Base-by-base conservation (phyloP, 2,329 filamentous ascomycete genomes). In the Hypoxylon sp. region DNA sequence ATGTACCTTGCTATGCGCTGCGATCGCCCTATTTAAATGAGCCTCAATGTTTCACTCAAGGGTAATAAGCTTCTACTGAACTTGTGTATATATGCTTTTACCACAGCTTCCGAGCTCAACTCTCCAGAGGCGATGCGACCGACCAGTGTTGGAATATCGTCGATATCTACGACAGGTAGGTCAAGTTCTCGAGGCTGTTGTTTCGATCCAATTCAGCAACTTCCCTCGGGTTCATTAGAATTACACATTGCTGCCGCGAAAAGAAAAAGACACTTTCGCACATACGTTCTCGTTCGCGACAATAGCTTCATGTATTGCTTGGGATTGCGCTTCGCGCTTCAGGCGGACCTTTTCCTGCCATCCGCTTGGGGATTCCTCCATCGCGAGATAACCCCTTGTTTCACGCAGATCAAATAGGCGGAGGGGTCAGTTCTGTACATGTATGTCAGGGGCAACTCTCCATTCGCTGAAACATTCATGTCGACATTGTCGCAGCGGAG, bases 21-120 rank as follows among this genome's bases (percentile, higher is more conserved):
- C 33, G 7, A 65, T 27, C 10, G 63, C 66, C 33, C 68, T 71
- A 35, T 3, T 44, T 53, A 1, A 14, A 40, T 13, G 13, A 40
- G 17, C 10, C 35, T 40, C 20, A 22, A 6, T 27, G 25, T 27
- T 20, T 48, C 4, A 17, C 33, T 37, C 40, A 44, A 20, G 6
- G 2, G 44, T 7, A 35, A 35, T 14, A 55, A 50, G 51, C 59
- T 20, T 56, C 65, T 60, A 73, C 71, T 55, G 27, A 66, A 71
- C 68, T 68, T 74, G 35, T 50, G 56, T 42, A 75, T 74, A 50
- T 73, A 73, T 42, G 70, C 67, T 61, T 63, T 67, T 2, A 64
- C 64, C 17, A 74, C 66, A 31, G 48, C 48, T 60, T 74, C 70
- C 3, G 69, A 71, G 8, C 57, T 72, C 6, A 74, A 31, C 49